These are phyloP conservation scores for Veloporphyrellus conicus DNA, from an alignment of 1,284 basidiomycete species.

Conservation along the genomic window DNA sequence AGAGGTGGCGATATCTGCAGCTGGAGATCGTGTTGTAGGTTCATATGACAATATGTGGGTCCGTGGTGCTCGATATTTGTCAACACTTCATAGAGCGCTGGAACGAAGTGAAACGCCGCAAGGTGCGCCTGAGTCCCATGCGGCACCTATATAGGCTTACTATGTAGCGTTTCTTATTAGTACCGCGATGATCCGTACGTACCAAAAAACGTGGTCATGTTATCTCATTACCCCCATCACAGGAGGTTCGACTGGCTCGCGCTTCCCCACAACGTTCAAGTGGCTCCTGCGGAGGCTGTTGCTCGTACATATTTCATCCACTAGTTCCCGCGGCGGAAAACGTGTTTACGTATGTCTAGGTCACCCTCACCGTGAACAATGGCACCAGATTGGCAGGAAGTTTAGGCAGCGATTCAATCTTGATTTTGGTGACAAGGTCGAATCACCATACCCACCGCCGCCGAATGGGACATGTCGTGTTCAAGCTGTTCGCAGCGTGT, in stretches of 20 bases:
- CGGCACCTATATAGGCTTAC: conserved; percentile 8
- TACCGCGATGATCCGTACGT: conserved; percentile 53
- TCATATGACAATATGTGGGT: conserved; percentile 83
- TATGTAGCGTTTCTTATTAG: conserved; percentile 32
- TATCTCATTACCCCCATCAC: conserved; percentile 6
- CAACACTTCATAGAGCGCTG: conserved; percentile 90
- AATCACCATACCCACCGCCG: conserved; percentile 40
- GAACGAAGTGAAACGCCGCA: conserved; percentile 81
- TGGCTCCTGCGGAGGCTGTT: conserved; percentile 62
- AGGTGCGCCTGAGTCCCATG: conserved; percentile 38
- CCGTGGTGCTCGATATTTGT: conserved; percentile 80
- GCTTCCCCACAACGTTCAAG: conserved; percentile 68
- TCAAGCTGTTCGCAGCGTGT: conserved; percentile 78
- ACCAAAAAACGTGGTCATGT: not conserved
- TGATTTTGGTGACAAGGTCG: conserved; percentile 32
- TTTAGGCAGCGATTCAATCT: conserved; percentile 61
- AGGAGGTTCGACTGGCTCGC: conserved; percentile 73
- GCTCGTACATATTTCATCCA: conserved; percentile 40
- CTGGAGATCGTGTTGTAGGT: conserved; percentile 40
- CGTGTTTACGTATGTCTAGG: conserved; percentile 33
- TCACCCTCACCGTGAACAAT: conserved; percentile 67
- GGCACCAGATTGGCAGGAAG: conserved; percentile 52
- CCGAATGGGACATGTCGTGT: conserved; percentile 56
- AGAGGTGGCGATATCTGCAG: not conserved
- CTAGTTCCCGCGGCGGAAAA: not conserved